Evolutionary conservation across 805 yeast genomes (phyloP), one percentile per base, ranked within the genome.

Genomic region (Groenewaldozyma tartarivorans): DNA sequence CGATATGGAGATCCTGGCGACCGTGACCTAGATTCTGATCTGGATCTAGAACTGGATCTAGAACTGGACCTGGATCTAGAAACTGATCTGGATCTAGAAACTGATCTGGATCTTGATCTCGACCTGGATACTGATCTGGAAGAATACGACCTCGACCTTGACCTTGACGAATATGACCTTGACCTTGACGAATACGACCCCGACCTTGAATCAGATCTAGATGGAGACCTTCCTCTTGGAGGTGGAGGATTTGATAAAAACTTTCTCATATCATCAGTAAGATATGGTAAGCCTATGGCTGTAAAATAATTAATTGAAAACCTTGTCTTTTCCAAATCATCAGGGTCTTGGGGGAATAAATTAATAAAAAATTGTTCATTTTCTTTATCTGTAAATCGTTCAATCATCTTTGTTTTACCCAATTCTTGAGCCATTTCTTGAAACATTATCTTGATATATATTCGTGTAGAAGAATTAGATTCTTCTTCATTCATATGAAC

Each of bases 251-350:
- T 67, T 49, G 15, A 50, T 49, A 40, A 60, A 54, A 43, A 66
- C 3, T 65, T 70, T 61, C 97, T 73, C 94, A 88, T 81, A 1
- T 65, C 72, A 30, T 85, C 95, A 0, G 97, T 88, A 43, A 90
- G 57, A 2, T 72, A 69, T 35, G 96, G 96, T 37, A 90, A 58
- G 0, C 94, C 94, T 46, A 90, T 86, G 1, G 96, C 96, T 0
- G 96, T 90, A 60, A 90, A 90, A 57, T 71, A 90, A 55, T 90
- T 90, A 55, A 87, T 86, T 1, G 94, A 72, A 56, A 88, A 90
- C 44, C 90, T 39, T 2, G 62, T 55, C 20, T 62, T 60, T 5
- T 39, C 51, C 33, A 49, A 49, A 15, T 60, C 58, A 35, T 44
- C 42, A 9, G 50, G 50, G 13, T 60, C 60, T 17, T 55, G 38